Percentiles rank a stretch among this genome's conserved stretches.
These are phyloP conservation scores for Closterium sp. DNA, from an alignment of 139 green algal species.

Conservation along the genomic window DNA sequence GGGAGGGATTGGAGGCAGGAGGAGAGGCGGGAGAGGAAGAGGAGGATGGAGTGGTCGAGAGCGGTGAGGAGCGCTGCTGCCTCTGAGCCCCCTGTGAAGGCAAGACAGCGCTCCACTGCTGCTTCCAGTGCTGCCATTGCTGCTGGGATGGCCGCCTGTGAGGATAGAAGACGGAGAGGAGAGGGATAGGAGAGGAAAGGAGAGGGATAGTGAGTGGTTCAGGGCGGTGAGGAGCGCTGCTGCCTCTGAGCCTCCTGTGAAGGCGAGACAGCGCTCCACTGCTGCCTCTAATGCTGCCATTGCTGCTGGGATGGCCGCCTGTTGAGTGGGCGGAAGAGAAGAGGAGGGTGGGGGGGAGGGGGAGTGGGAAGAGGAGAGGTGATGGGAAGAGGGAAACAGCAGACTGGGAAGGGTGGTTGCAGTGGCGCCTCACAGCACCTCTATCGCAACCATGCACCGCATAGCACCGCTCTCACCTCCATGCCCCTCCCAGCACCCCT, in stretches of 20 bases:
- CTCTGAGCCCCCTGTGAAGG: conserved; percentile 62
- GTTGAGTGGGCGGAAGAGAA: too few relatives aligned
- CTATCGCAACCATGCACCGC: too few relatives aligned
- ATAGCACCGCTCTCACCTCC: neutral
- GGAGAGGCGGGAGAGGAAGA: conserved; percentile 51
- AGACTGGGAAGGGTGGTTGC: neutral
- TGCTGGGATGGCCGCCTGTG: conserved; percentile 35
- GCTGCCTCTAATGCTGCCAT: conserved; percentile 50
- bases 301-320: conserved; percentile 14
- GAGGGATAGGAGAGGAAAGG: conserved; percentile 14
- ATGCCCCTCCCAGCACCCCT: neutral
- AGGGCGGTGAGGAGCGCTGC: neutral
- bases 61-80: conserved; percentile 60
- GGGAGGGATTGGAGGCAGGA: conserved; percentile 36
- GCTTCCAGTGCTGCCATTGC: conserved; percentile 51
- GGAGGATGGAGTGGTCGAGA: conserved; percentile 59
- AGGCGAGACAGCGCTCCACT: conserved; percentile 55
- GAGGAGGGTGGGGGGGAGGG: too few relatives aligned
- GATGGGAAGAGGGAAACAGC: neutral
- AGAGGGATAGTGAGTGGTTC: neutral
- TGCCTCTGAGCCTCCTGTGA: neutral
- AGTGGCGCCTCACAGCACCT: too few relatives aligned
- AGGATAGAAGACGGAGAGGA: too few relatives aligned
- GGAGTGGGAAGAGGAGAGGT: neutral
- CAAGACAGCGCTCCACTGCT: conserved; percentile 57